phyloP scores from a whole-genome alignment of 78 protist genomes.

The Dictyostelium discoideum region DNA sequence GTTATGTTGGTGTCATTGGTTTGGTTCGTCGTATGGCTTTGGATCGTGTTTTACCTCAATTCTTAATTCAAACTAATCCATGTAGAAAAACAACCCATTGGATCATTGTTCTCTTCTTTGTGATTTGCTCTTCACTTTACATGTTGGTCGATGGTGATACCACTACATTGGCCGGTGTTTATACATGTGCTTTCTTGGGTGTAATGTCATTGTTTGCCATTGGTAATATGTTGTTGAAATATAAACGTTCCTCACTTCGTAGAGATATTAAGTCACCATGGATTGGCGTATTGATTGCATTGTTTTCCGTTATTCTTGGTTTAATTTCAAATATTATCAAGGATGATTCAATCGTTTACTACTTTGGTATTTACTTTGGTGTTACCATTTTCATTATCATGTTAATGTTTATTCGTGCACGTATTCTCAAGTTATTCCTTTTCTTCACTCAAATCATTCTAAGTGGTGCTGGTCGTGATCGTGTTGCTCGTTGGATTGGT shows the following conservation, averaged over 20 bases:
- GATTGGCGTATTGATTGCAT: constrained; percentile 46
- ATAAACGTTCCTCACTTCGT: constrained; percentile 69
- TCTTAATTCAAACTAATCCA: constrained; percentile 79
- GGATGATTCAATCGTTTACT: constrained; percentile 43
- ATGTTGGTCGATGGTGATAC: constrained; percentile 67
- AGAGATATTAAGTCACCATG: constrained; percentile 64
- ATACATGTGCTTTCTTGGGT: constrained; percentile 89
- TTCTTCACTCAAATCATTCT: constrained; percentile 57
- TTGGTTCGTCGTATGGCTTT: constrained; percentile 87
- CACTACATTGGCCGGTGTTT: constrained; percentile 76
- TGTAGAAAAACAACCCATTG: constrained; percentile 84
- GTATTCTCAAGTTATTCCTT: constrained; percentile 47
- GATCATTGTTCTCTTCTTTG: constrained; percentile 85
- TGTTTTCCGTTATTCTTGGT: constrained; percentile 61
- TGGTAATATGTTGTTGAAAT: constrained; percentile 91
- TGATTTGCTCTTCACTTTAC: constrained; percentile 80
- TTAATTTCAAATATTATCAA: constrained; percentile 65
- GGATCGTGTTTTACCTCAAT: constrained; percentile 89
- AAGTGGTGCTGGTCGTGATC: not conserved
- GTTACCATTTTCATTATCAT: constrained; percentile 66
- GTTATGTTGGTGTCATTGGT: constrained; percentile 92
- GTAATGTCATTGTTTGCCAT: constrained; percentile 90
- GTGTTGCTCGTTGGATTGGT: constrained; percentile 11
- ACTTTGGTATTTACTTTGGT: constrained; percentile 79
- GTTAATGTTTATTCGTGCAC: constrained; percentile 71